A percentile compares a stretch with the other conserved stretches of the same genome.
Conservation (phyloP, 2,329 filamentous ascomycete species). For the Penicillium sp. region DNA sequence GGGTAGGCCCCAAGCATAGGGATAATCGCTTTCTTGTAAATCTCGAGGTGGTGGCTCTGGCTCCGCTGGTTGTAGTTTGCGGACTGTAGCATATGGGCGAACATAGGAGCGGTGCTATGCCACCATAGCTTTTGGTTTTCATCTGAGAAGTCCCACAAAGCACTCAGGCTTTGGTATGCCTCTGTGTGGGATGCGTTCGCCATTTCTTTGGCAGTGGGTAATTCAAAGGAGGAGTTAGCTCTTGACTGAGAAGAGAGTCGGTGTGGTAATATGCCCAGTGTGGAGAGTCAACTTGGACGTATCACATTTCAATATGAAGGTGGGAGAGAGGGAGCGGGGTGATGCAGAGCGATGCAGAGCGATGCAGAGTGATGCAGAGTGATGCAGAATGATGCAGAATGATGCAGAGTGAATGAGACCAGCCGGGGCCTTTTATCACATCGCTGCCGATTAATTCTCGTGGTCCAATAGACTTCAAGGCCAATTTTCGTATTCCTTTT, state of each 20-base stretch:
- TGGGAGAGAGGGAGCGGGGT: too few species aligned
- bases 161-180: not conserved
- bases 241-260: not conserved
- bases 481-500: too few species aligned
- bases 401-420: too few species aligned
- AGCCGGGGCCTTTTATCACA: too few species aligned
- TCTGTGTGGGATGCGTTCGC: not conserved
- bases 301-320: too few species aligned
- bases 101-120: constrained; percentile 1
- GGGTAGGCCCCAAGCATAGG: not conserved
- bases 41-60: not conserved
- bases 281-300: too few species aligned
- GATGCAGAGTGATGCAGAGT: too few species aligned
- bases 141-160: not conserved
- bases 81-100: not conserved
- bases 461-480: too few species aligned
- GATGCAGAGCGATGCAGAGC: too few species aligned
- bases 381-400: too few species aligned
- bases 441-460: too few species aligned
- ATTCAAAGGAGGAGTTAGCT: not conserved
- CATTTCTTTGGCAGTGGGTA: not conserved
- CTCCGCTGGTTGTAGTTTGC: not conserved
- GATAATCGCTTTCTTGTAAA: not conserved
- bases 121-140: not conserved
- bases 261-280: not conserved